Conservation (phyloP, 2,329 filamentous ascomycete genomes). For the Aureobasidium sp. region DNA sequence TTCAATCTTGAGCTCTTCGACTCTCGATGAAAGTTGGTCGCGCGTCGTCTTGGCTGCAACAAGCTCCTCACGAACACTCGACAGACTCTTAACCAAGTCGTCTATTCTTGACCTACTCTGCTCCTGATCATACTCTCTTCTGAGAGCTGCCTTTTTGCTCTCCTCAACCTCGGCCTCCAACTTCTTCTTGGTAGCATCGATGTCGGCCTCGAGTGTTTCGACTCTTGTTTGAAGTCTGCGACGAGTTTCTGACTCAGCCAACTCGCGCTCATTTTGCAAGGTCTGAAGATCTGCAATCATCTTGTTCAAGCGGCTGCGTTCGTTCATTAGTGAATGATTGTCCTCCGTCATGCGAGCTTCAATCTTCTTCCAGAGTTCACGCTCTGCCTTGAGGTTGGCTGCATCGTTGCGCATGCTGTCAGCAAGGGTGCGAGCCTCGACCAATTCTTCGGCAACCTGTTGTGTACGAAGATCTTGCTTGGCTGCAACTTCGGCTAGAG, state of each 20-base stretch:
- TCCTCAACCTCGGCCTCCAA: conserved; percentile 78
- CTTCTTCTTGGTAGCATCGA: conserved; percentile 73
- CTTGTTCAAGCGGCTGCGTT: conserved; percentile 75
- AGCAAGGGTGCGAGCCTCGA: conserved; percentile 72
- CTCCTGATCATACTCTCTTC: conserved; percentile 84
- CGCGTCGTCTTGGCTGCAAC: conserved; percentile 78
- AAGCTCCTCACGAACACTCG: conserved; percentile 78
- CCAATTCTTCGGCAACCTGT: conserved; percentile 85
- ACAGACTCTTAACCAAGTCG: conserved; percentile 73
- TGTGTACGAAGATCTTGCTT: conserved; percentile 87
- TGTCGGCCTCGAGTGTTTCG: conserved; percentile 71
- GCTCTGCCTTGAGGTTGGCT: conserved; percentile 89
- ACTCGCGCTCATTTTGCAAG: conserved; percentile 84
- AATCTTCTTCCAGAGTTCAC: conserved; percentile 89
- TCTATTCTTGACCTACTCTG: conserved; percentile 89
- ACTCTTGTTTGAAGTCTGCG: conserved; percentile 72
- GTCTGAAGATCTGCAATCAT: conserved; percentile 79
- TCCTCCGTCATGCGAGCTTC: conserved; percentile 83
- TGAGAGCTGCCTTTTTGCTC: conserved; percentile 69
- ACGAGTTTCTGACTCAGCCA: conserved; percentile 72
- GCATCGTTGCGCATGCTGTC: conserved; percentile 88
- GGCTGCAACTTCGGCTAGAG: conserved; percentile 72
- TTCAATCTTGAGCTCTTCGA: conserved; percentile 84
- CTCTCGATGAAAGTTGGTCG: conserved; percentile 81
- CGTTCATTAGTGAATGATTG: conserved; percentile 75